These are phyloP conservation scores for Caryopteris hybrid DNA, from an alignment of 305 asterid genomes.

Conservation along the genomic window DNA sequence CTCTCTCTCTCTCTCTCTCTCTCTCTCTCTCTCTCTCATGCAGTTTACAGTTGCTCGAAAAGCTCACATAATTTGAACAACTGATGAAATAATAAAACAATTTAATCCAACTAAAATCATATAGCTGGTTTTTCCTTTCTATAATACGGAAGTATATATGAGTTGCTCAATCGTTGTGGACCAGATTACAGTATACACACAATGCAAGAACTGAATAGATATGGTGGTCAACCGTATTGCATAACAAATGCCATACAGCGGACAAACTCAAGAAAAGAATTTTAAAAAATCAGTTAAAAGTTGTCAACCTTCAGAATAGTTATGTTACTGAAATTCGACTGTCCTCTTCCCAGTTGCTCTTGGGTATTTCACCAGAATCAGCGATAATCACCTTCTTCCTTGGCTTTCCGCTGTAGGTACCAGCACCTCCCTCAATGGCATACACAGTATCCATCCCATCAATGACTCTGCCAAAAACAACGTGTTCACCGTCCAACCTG, in stretches of 20 bases:
- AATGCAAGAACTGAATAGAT: not conserved
- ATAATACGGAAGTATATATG: not conserved
- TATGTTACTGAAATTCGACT: constrained; percentile 27
- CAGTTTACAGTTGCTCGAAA: too few species aligned
- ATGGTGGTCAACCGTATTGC: not conserved
- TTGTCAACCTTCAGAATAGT: constrained; percentile 4
- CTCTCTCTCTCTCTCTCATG: too few species aligned
- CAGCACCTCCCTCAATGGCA: constrained; percentile 91
- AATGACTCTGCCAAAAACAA: constrained; percentile 78
- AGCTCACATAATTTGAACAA: too few species aligned
- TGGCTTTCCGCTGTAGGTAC: constrained; percentile 89
- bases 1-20: too few species aligned
- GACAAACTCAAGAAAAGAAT: not conserved
- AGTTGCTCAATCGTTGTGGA: not conserved
- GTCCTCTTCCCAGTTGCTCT: constrained; percentile 74
- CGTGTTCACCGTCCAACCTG: constrained; percentile 94
- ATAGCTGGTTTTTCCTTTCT: not conserved
- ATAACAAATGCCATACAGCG: constrained; percentile 10
- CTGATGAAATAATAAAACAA: not conserved
- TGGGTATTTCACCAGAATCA: constrained; percentile 92
- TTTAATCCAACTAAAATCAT: not conserved
- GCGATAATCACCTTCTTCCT: constrained; percentile 74
- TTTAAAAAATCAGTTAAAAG: not conserved
- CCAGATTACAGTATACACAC: not conserved
- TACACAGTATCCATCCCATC: constrained; percentile 92